Percentiles rank a stretch among this genome's conserved stretches.
phyloP scores from a whole-genome alignment of 768 basidiomycete genomes.

The Kwoniella botswanensis region DNA sequence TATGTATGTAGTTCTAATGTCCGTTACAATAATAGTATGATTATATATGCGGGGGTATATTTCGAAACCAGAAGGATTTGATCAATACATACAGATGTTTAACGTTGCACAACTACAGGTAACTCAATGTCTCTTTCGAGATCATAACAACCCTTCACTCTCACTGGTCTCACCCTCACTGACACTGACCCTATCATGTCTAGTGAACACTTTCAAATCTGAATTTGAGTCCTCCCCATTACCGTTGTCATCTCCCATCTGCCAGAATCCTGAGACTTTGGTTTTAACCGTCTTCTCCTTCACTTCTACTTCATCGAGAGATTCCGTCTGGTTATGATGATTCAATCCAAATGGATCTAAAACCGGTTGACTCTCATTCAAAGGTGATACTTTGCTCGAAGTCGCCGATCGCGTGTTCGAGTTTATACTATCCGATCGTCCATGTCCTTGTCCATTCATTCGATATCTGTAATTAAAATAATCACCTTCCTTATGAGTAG shows the following conservation, averaged over 20 bases:
- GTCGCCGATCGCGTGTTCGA: background rate
- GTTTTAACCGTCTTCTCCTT: conserved; percentile 4
- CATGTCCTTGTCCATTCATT: background rate
- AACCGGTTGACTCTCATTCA: background rate
- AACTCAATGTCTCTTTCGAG: background rate
- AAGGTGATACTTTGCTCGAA: background rate
- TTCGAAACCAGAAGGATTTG: too few relatives aligned
- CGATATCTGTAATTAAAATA: background rate
- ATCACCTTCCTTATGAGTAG: background rate
- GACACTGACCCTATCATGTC: conserved; percentile 11
- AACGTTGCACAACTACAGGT: too few relatives aligned
- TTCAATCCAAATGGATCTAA: conserved; percentile 24
- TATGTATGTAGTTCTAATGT: too few relatives aligned
- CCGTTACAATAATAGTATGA: too few relatives aligned
- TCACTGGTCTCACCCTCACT: conserved; percentile 30
- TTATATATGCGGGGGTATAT: too few relatives aligned
- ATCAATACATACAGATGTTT: too few relatives aligned
- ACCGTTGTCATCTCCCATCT: background rate
- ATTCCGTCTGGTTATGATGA: too few relatives aligned
- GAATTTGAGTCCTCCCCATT: conserved; percentile 1
- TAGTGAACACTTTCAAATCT: background rate
- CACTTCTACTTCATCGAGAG: background rate
- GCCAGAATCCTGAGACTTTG: conserved; percentile 22
- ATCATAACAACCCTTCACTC: conserved; percentile 34
- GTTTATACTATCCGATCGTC: conserved; percentile 6